Conservation (phyloP, 257 asterid genomes). For the Nicotiana tomentosiformis region DNA sequence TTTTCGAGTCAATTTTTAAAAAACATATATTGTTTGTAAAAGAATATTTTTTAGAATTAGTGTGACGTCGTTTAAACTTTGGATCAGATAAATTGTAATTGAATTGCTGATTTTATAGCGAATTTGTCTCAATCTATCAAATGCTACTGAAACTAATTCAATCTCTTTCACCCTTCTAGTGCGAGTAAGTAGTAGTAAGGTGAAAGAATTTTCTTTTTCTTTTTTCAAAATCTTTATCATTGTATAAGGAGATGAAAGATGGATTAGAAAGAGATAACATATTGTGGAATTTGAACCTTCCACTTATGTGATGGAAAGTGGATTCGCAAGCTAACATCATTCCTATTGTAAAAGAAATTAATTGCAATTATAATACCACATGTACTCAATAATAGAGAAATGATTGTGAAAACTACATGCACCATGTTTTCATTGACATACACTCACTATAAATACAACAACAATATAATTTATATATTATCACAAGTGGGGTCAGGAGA, state of each 20-base stretch:
- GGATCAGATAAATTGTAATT: too few relatives aligned
- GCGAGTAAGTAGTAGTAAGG: too few relatives aligned
- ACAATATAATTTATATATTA: too few relatives aligned
- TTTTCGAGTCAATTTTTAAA: neutral
- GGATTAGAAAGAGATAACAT: neutral
- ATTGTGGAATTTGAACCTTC: neutral
- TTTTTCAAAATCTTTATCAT: too few relatives aligned
- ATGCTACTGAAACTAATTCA: too few relatives aligned
- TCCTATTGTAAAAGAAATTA: neutral
- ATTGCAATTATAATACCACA: neutral
- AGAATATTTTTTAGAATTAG: too few relatives aligned
- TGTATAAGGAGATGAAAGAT: neutral
- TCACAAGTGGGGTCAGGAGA: rapidly evolving
- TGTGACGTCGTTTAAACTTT: too few relatives aligned
- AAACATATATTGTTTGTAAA: too few relatives aligned
- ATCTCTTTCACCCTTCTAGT: too few relatives aligned
- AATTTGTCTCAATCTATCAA: too few relatives aligned
- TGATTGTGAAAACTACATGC: neutral
- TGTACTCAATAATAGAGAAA: neutral
- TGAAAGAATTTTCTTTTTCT: too few relatives aligned
- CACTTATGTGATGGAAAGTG: neutral
- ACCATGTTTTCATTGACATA: neutral
- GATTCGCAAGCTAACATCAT: neutral
- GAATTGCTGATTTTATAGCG: too few relatives aligned
- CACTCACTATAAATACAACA: neutral